Evolutionary conservation across 2,329 filamentous ascomycete species (phyloP), one percentile per base, ranked within the genome.

Genomic region (Fusarium virguliforme): DNA sequence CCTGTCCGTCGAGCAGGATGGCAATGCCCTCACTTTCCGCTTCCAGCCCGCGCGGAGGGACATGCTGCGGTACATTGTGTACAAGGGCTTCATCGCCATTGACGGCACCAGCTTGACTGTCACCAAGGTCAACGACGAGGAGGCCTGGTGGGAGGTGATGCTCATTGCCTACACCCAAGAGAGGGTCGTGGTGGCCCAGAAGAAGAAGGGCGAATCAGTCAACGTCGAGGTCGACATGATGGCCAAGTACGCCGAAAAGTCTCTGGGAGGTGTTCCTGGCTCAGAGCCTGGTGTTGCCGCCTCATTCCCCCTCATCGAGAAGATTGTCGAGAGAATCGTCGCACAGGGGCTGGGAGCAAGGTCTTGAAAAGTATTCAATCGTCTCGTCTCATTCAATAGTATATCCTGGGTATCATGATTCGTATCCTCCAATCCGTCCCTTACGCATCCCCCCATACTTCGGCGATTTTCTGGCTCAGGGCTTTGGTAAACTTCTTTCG

Each of bases 131-230:
- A 84, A 95, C 76, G 95, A 98, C 80, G 87, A 79, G 4, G 88
- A 90, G 72, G 91, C 92, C 43, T 97, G 94, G 80, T 98, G 91
- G 89, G 96, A 98, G 87, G 92, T 99, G 55, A 99, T 99, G 96
- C 86, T 99, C 68, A 98, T 99, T 80, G 89, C 93, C 8, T 99
- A 99, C 82, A 98, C 96, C 10, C 96, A 98, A 84, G 94, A 95
- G 82, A 93, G 93, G 81, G 91, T 99, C 15, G 92, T 97, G 15
- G 90, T 94, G 70, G 93, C 93, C 3, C 85, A 84, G 58, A 98
- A 98, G 88, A 85, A 88, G 81, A 83, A 87, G 32, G 94, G 95
- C 3, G 94, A 97, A 6, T 88, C 90, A 55, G 93, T 97, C 67
- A 98, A 98, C 78, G 89, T 98, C 37, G 95, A 98, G 85, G 95